Evolutionary conservation across 2,329 filamentous ascomycete genomes (phyloP), one percentile per base, ranked within the genome.

Genomic region (Botryosphaeria dothidea): DNA sequence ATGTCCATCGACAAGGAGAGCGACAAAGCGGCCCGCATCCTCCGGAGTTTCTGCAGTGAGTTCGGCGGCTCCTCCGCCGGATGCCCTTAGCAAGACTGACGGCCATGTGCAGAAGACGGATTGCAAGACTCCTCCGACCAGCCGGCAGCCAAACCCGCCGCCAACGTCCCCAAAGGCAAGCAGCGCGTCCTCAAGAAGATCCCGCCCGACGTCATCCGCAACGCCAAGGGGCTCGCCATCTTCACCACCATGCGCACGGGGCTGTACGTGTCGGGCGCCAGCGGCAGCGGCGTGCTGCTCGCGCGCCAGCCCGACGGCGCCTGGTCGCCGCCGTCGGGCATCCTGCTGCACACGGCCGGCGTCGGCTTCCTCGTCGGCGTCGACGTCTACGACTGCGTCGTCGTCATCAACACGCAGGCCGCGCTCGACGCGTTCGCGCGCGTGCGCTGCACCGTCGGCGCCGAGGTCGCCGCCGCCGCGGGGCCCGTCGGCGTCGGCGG

Each of bases 241-340:
- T 97, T 97, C 80, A 97, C 93, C 0, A 96, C 92, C 29, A 96
- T 97, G 92, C 89, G 94, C 66, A 94, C 92, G 13, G 94, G 94
- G 11, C 81, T 97, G 34, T 97, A 93, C 91, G 84, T 96, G 71
- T 94, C 92, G 49, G 94, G 94, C 49, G 93, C 93, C 17, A 93
- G 93, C 29, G 94, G 94, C 31, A 93, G 92, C 65, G 94, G 94
- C 60, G 86, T 98, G 43, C 83, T 98, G 43, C 88, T 97, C 66
- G 93, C 90, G 17, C 87, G 92, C 69, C 90, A 92, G 72, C 89
- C 90, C 25, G 93, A 96, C 69, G 93, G 93, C 4, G 89, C 89
- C 68, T 97, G 93, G 93, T 95, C 92, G 68, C 91, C 93, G 7
- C 94, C 94, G 0, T 95, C 92, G 0, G 93, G 92, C 54, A 93